Evolutionary conservation across 192 early-diverging fungal species (phyloP).

Genomic region (Podochytrium sp.): DNA sequence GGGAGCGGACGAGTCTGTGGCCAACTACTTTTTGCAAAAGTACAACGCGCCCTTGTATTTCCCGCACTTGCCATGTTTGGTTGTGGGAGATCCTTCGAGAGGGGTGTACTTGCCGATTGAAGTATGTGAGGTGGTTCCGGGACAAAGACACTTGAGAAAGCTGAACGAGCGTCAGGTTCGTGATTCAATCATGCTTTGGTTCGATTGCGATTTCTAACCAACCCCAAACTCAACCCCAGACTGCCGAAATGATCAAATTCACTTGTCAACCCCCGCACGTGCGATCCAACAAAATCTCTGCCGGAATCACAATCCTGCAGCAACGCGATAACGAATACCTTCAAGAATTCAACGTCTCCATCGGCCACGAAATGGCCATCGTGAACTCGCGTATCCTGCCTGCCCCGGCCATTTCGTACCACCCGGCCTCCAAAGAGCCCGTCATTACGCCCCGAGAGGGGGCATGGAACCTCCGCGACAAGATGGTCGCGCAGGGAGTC

Average conservation of each 20-base stretch:
- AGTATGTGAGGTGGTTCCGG: constrained; percentile 80
- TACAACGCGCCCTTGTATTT: constrained; percentile 75
- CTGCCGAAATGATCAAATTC: constrained; percentile 94
- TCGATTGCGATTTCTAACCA: not conserved
- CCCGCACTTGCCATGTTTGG: constrained; percentile 77
- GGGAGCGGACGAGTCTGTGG: constrained; percentile 68
- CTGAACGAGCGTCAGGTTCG: constrained; percentile 71
- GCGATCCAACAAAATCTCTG: constrained; percentile 84
- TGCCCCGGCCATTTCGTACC: constrained; percentile 76
- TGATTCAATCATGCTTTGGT: constrained; percentile 2
- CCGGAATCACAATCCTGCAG: constrained; percentile 69
- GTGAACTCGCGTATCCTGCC: constrained; percentile 80
- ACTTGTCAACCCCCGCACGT: constrained; percentile 83
- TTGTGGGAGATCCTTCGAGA: constrained; percentile 67
- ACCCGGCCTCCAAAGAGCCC: constrained; percentile 65
- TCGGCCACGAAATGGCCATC: constrained; percentile 67
- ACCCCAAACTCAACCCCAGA: constrained; percentile 50
- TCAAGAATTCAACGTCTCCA: constrained; percentile 73
- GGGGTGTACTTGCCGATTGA: constrained; percentile 85
- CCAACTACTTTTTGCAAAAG: constrained; percentile 74
- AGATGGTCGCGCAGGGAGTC: constrained; percentile 75
- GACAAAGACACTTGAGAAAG: constrained; percentile 83
- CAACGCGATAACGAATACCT: constrained; percentile 76
- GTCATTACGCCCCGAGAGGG: constrained; percentile 67
- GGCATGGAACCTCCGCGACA: constrained; percentile 87